Percentiles rank a stretch among this genome's conserved stretches.
These are phyloP conservation scores for Telopea speciosissima DNA, from an alignment of 177 flowering plant species.

Conservation along the genomic window DNA sequence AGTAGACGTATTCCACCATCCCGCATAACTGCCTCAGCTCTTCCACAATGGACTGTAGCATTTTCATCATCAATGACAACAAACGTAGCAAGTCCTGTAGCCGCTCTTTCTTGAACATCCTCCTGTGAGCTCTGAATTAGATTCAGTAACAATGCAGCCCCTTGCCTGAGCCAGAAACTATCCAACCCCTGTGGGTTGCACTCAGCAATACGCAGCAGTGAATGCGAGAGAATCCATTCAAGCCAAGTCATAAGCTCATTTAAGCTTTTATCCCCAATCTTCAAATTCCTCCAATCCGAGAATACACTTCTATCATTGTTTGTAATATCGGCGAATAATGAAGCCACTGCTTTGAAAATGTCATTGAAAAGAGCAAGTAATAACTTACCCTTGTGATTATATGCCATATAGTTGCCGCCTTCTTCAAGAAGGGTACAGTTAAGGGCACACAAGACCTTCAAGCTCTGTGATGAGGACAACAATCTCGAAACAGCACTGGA, in stretches of 20 bases:
- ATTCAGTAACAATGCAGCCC: constrained; percentile 65
- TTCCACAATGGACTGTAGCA: constrained; percentile 72
- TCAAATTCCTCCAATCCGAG: constrained; percentile 56
- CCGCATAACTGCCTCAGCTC: constrained; percentile 90
- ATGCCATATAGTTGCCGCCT: constrained; percentile 32
- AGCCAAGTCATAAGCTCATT: constrained; percentile 79
- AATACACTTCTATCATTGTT: constrained; percentile 45
- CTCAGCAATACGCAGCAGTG: constrained; percentile 82
- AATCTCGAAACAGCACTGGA: constrained; percentile 51
- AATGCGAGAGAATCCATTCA: constrained; percentile 82
- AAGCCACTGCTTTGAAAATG: constrained; percentile 56
- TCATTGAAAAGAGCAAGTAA: constrained; percentile 59
- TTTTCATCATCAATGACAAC: constrained; percentile 95
- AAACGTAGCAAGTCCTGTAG: constrained; percentile 93
- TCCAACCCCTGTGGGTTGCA: constrained; percentile 66
- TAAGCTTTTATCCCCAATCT: constrained; percentile 36
- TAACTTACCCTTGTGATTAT: constrained; percentile 52
- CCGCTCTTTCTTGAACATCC: constrained; percentile 98
- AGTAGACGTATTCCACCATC: constrained; percentile 90
- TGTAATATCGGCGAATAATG: constrained; percentile 51
- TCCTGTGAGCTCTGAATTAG: constrained; percentile 84
- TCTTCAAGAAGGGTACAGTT: constrained; percentile 72
- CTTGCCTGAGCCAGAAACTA: constrained; percentile 84
- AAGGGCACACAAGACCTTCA: constrained; percentile 79
- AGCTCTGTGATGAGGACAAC: constrained; percentile 49